Conservation (phyloP, 2,329 filamentous ascomycete genomes). For the Claviceps humidiphila region DNA sequence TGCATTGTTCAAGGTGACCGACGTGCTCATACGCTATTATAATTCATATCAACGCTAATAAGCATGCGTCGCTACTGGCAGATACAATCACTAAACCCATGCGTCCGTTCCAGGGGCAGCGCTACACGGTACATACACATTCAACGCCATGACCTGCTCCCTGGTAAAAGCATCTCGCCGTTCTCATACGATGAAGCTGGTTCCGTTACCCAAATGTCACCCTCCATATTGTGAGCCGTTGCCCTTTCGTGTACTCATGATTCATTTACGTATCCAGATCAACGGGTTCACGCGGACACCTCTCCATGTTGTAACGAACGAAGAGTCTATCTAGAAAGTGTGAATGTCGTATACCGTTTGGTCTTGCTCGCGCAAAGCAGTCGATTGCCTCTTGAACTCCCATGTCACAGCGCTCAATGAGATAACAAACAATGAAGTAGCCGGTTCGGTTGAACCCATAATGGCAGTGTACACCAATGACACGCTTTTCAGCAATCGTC, state of each 20-base stretch:
- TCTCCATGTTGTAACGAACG: slow-evolving; percentile 50
- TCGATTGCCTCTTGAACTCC: slow-evolving; percentile 65
- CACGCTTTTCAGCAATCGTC: slow-evolving; percentile 23
- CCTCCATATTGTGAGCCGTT: not conserved
- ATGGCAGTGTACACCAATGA: slow-evolving; percentile 83
- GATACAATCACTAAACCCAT: too few relatives aligned
- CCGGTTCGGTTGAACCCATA: slow-evolving; percentile 94
- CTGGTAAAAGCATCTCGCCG: not conserved
- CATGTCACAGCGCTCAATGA: slow-evolving; percentile 69
- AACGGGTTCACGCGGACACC: not conserved
- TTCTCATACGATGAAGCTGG: not conserved
- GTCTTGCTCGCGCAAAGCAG: slow-evolving; percentile 57
- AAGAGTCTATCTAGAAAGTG: slow-evolving; percentile 80
- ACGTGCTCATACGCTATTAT: too few relatives aligned
- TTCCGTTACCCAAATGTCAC: not conserved
- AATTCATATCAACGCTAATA: too few relatives aligned
- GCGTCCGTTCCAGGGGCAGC: too few relatives aligned
- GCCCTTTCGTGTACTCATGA: slow-evolving; percentile 23
- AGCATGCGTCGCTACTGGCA: too few relatives aligned
- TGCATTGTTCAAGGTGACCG: too few relatives aligned
- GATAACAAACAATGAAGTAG: slow-evolving; percentile 78
- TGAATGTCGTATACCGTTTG: slow-evolving; percentile 76
- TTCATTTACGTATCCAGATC: slow-evolving; percentile 57
- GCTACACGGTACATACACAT: too few relatives aligned
- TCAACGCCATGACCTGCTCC: not conserved